Base-by-base conservation (phyloP, 2,329 filamentous ascomycete genomes). In the Aspergillus flavus region DNA sequence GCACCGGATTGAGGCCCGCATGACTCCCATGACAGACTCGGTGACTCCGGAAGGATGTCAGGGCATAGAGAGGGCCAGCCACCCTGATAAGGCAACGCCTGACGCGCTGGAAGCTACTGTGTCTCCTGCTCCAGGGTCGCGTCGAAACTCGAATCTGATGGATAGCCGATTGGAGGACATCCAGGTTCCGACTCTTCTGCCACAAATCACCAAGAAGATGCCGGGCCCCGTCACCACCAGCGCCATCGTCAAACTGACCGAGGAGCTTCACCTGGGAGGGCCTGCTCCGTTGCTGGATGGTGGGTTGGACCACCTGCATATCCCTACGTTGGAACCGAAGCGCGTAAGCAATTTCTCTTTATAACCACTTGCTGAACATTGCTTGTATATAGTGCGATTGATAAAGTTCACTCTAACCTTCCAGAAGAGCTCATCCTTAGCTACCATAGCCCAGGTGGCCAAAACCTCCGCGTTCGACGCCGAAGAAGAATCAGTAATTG, bases 91-190 rank as follows among this genome's bases (percentile, higher is more conserved):
- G 34, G 26, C 21, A 39, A n/a, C 23, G 23, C 16, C 19, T 14
- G 9, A 34, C 45, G n/a, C 28, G n/a, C 50, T 32, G 6, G 30
- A 23, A 19, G 23, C 5, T 32, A 12, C 28, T 59, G 45, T 50
- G 46, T 28, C 58, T 53, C 34, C 32, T 32, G 11, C 21, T 12
- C 39, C 50, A 11, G 30, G 34, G 14, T 19, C 41, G 19, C 28
- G 21, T 11, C 36, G 43, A 16, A 36, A 32, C 12, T 61, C 28
- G 16, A 57, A 59, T 28, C 56, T 70, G 23, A 59, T 71, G 11
- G 68, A 70, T 53, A 64, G 62, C 2, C 14, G 46, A n/a, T 34
- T 70, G 34, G 69, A 71, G 28, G 63, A 69, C 10, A 68, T 71
- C 30, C 56, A 52, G 23, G 62, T 69, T 11, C 68, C 64, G 0